Evolutionary conservation across 1,284 basidiomycete genomes (phyloP).

Genomic region (Cryptococcus neoformans): DNA sequence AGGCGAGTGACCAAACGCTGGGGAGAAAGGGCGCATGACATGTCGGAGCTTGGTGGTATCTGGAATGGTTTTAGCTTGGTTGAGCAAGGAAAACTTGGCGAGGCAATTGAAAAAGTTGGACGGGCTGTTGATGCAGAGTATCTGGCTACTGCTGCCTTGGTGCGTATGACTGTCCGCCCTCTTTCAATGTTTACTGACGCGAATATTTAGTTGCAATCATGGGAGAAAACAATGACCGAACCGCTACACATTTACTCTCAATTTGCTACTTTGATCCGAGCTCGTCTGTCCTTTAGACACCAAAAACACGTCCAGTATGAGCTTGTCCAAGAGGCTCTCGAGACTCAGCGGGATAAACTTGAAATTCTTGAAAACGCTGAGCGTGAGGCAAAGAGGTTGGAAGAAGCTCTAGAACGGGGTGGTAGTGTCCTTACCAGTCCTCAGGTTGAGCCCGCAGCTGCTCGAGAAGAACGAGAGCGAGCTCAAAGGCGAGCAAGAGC

Average conservation of each 20-base stretch:
- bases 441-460: slow-evolving; percentile 1
- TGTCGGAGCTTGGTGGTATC: slow-evolving; percentile 90
- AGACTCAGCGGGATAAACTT: slow-evolving; percentile 79
- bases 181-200: not conserved
- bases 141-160: slow-evolving; percentile 83
- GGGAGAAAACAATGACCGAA: slow-evolving; percentile 92
- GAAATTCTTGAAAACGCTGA: slow-evolving; percentile 92
- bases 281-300: slow-evolving; percentile 88
- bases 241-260: slow-evolving; percentile 95
- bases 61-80: slow-evolving; percentile 95
- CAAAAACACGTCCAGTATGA: slow-evolving; percentile 98
- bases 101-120: slow-evolving; percentile 56
- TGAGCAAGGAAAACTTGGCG: slow-evolving; percentile 37
- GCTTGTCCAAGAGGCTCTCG: slow-evolving; percentile 88
- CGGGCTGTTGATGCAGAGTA: slow-evolving; percentile 95
- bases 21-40: slow-evolving; percentile 87
- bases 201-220: slow-evolving; percentile 68
- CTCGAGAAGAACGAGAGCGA: slow-evolving; percentile 8
- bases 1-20: slow-evolving; percentile 87
- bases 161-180: slow-evolving; percentile 49
- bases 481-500: slow-evolving; percentile 13
- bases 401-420: slow-evolving; percentile 67
- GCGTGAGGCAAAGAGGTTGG: slow-evolving; percentile 80
- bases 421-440: slow-evolving; percentile 23
- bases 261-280: slow-evolving; percentile 92